These are phyloP conservation scores for Penicillium expansum DNA, from an alignment of 2,329 filamentous ascomycete species.

Conservation along the genomic window DNA sequence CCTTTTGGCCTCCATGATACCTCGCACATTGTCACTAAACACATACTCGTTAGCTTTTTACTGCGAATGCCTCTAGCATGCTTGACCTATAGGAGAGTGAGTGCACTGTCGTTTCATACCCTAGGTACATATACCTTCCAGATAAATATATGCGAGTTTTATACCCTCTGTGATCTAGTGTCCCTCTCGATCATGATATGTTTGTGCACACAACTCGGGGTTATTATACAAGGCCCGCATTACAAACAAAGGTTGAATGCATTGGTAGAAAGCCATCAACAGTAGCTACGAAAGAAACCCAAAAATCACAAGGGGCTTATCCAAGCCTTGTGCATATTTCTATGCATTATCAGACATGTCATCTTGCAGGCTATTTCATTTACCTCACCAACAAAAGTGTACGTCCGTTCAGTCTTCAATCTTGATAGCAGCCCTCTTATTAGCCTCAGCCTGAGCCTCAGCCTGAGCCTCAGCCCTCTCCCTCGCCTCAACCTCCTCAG, in stretches of 20 bases:
- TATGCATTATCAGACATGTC: neutral
- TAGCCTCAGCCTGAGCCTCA: neutral
- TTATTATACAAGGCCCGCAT: neutral
- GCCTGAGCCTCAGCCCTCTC: neutral
- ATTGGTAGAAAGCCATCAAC: neutral
- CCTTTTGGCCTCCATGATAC: slow-evolving; percentile 1
- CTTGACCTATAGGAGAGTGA: neutral
- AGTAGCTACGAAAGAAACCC: neutral
- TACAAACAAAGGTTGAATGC: neutral
- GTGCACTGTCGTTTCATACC: neutral
- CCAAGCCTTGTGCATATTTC: neutral
- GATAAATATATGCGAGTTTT: neutral
- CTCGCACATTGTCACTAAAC: neutral
- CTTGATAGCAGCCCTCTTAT: neutral
- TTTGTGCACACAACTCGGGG: neutral
- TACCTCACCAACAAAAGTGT: neutral
- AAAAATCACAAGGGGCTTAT: neutral
- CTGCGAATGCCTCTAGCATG: neutral
- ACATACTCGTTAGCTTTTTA: neutral
- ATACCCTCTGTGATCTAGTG: neutral
- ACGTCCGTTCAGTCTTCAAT: neutral
- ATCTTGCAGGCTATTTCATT: neutral
- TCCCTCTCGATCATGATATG: neutral
- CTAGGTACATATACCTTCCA: neutral
- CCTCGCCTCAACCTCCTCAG: neutral